Evolutionary conservation across 2,329 filamentous ascomycete genomes (phyloP).

Genomic region (Microsporum ferrugineum): DNA sequence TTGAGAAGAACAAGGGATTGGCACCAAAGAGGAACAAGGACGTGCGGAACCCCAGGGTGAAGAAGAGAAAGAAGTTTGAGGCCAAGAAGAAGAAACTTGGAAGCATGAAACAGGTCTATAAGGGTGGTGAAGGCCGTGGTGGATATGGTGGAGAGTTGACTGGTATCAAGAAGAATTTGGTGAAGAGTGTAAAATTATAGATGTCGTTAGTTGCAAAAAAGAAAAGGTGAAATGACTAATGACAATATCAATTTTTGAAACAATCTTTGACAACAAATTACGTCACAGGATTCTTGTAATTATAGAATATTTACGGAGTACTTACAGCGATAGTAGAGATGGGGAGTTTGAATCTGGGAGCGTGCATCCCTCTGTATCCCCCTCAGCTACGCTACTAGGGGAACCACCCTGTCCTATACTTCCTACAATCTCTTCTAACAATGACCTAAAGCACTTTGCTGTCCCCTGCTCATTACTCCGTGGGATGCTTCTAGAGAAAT

Average conservation of each 20-base stretch:
- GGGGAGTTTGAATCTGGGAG: background rate
- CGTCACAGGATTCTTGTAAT: background rate
- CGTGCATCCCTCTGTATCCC: background rate
- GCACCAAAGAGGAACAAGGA: constrained; percentile 87
- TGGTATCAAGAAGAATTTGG: constrained; percentile 85
- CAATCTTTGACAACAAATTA: background rate
- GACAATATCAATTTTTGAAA: background rate
- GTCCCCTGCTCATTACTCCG: background rate
- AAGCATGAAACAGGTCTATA: constrained; percentile 75
- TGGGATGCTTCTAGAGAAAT: constrained; percentile 22
- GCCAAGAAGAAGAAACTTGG: constrained; percentile 95
- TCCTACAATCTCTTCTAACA: background rate
- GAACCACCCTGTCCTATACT: background rate
- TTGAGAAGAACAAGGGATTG: constrained; percentile 95
- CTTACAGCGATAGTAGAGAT: background rate
- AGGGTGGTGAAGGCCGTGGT: constrained; percentile 70
- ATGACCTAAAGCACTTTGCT: background rate
- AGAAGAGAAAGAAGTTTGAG: constrained; percentile 95
- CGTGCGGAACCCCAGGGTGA: constrained; percentile 84
- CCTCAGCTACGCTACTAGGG: background rate
- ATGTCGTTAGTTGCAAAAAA: background rate
- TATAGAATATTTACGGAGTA: background rate
- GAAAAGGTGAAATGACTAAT: background rate
- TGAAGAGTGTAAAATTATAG: constrained; percentile 87
- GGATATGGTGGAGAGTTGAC: constrained; percentile 86